Conservation (phyloP, 768 basidiomycete species). For the Russula earlei region DNA sequence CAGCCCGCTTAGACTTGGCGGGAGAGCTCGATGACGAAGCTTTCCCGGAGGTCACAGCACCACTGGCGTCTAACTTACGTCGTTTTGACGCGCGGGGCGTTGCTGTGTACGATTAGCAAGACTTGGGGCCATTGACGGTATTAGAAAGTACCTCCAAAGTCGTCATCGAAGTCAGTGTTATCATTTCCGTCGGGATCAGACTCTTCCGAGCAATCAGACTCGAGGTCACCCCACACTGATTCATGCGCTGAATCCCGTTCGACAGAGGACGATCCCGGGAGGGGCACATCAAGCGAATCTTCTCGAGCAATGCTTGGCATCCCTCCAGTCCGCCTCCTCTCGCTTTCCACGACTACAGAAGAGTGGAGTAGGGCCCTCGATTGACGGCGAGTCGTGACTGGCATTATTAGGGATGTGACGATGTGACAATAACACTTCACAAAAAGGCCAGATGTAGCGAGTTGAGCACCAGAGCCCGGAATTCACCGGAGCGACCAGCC, state of each 20-base stretch:
- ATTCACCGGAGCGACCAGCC: too few relatives aligned
- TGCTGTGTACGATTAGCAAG: neutral
- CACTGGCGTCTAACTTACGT: neutral
- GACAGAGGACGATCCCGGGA: neutral
- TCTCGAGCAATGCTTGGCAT: too few relatives aligned
- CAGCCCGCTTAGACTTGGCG: neutral
- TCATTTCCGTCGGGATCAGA: neutral
- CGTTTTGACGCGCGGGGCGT: neutral
- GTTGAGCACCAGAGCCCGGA: neutral
- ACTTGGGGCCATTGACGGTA: neutral
- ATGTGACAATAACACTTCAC: neutral
- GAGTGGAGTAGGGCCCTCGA: neutral
- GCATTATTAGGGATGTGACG: neutral
- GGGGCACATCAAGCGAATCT: too few relatives aligned
- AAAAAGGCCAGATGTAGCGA: too few relatives aligned
- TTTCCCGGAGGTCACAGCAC: neutral
- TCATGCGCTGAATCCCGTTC: neutral
- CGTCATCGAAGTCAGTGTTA: neutral
- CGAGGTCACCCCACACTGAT: neutral
- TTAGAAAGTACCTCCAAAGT: neutral
- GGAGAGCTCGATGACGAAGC: neutral
- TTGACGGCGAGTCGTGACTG: conserved; percentile 11
- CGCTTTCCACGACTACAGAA: neutral
- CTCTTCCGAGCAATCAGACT: neutral
- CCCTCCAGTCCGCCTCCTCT: neutral